Percentiles rank a stretch among this genome's conserved stretches.
Conservation (phyloP, 345 rosid species). For the Schrenkiella parvula region DNA sequence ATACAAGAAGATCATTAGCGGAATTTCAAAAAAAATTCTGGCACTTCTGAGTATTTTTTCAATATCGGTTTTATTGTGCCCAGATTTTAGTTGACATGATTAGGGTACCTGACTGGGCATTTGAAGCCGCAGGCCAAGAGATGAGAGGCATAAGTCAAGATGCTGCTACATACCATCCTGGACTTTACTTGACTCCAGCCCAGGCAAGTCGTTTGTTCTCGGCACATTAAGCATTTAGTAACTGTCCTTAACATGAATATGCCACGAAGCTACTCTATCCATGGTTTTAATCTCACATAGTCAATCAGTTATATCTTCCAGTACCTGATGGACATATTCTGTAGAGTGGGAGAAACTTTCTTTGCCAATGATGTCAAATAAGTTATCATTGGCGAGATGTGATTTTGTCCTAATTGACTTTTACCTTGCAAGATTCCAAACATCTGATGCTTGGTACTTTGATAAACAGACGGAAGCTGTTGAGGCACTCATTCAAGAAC, state of each 20-base stretch:
- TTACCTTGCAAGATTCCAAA: not conserved
- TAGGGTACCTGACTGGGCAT: constrained; percentile 95
- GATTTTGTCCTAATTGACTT: not conserved
- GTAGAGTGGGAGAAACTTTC: not conserved
- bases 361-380: constrained; percentile 9
- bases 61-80: constrained; percentile 8
- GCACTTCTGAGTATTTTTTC: constrained; percentile 3
- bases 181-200: constrained; percentile 86
- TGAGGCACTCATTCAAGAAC: constrained; percentile 94
- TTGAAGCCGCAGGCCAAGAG: constrained; percentile 99
- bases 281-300: not conserved
- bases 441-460: constrained; percentile 3
- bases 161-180: constrained; percentile 90
- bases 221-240: not conserved
- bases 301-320: not conserved
- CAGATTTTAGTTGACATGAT: constrained; percentile 93
- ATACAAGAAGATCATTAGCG: not conserved
- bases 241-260: not conserved
- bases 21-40: constrained; percentile 4
- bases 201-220: constrained; percentile 51
- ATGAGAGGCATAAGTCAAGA: constrained; percentile 92
- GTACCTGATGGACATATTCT: not conserved
- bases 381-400: not conserved
- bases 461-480: constrained; percentile 82
- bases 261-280: not conserved